Conservation (phyloP, 805 yeast species). For the Candida morakotiae region DNA sequence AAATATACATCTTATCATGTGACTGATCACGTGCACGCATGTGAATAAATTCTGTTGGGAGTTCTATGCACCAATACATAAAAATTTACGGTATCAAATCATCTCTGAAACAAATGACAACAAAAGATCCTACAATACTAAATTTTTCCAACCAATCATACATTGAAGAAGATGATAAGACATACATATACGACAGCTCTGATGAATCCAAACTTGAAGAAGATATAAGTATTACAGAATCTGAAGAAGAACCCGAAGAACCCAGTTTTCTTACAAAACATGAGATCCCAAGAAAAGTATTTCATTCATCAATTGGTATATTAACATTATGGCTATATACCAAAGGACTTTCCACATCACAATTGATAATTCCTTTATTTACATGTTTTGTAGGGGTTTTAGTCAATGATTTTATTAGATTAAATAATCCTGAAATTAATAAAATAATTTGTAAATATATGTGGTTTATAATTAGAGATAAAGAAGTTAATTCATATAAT, state of each 20-base stretch:
- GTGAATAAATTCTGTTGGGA: not conserved
- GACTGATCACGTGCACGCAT: not conserved
- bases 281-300: conserved; percentile 82
- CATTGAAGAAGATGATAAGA: conserved; percentile 37
- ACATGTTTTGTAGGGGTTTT: conserved; percentile 55
- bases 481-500: conserved; percentile 66
- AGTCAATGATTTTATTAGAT: conserved; percentile 63
- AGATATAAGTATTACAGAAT: conserved; percentile 13
- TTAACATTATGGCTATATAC: conserved; percentile 72
- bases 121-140: not conserved
- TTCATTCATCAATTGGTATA: conserved; percentile 88
- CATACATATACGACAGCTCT: conserved; percentile 26
- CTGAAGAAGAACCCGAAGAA: conserved; percentile 8
- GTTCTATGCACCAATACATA: no score
- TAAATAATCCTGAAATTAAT: conserved; percentile 61
- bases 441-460: conserved; percentile 57
- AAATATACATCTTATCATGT: not conserved
- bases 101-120: no score
- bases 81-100: no score
- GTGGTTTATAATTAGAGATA: conserved; percentile 83
- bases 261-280: conserved; percentile 58
- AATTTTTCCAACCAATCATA: conserved; percentile 22
- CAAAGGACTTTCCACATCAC: conserved; percentile 48
- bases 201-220: conserved; percentile 14
- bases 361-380: conserved; percentile 58